Evolutionary conservation across 495 filamentous ascomycete species (phyloP), one percentile per base, ranked within the genome.

Genomic region (Aspergillus incahuasiensis): DNA sequence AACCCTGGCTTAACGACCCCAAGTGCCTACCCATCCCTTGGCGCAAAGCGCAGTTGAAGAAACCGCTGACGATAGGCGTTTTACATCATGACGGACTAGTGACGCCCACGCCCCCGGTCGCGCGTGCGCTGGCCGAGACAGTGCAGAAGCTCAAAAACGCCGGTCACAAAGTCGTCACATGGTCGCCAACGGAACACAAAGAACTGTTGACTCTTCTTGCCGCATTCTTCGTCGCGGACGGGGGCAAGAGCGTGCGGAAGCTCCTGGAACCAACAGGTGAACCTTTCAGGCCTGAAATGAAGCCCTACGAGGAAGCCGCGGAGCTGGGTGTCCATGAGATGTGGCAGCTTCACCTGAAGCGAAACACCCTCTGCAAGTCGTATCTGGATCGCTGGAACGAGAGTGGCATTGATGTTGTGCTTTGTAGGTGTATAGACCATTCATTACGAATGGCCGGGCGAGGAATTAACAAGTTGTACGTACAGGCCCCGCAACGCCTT

Each of bases 251-350:
- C 5, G 45, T 55, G 0, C 20, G 34, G 3, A 65, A 69, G 47
- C 65, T 78, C 16, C 62, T 82, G 1, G 72, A 74, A 18, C 46
- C 59, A 9, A 75, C 70, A 1, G 56, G 61, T 6, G 80, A 82
- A 58, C 78, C 79, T 0, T 59, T 81, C 9, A 74, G 67, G 1
- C 68, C 75, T 13, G 82, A 80, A 78, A 71, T 82, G 12, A 38
- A 48, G 6, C 56, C 57, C 0, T 64, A 76, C 0, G 50, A 81
- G 21, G 56, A 64, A 3, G 63, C 68, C 2, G 67, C 68, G 28
- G 39, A 65, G 1, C 49, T 65, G 2, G 56, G 54, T 0, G 50
- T 80, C 0, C 60, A 73, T 8, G 60, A 68, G 40, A 61, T 78
- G 15, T 63, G 68, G 8, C 65, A 69, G 19, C 57, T 79, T 0